Evolutionary conservation across 441 rosid genomes (phyloP), one percentile per base, ranked within the genome.

Genomic region (Omphalea diandra): DNA sequence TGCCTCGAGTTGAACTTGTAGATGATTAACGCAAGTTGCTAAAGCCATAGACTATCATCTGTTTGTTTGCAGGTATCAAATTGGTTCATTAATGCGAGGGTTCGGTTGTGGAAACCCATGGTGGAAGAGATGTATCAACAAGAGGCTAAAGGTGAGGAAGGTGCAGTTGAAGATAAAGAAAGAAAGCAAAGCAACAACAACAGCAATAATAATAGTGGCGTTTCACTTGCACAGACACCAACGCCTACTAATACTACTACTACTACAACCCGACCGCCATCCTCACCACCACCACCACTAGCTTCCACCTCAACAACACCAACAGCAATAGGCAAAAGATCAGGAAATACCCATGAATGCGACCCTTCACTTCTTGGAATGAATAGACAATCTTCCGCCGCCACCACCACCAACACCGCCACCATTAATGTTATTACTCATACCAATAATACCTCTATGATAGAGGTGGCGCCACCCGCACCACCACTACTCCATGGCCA

Each of bases 81-180:
- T 73, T 91, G 98, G 98, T 94, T 91, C 87, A 94, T 94, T 41
- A 94, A 94, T 76, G 98, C 97, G 24, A 94, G 98, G 87, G 97
- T 94, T 43, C 83, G 98, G 63, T 82, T 94, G 83, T 94, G 98
- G 98, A 94, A 94, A 76, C 98, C 98, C 57, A 91, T 94, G 98
- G 97, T 94, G 49, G 98, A 94, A 78, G 98, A 94, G 54, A 94
- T 94, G 97, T 94, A 94, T 80, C 97, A 94, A 75, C 90, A 87
- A 82, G 97, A 94, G 56, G 32, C 80, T 29, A 91, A 86, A 80
- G 91, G 85, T 10, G 81, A 76, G 1, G 80, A 65, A 9, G 69
- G 36, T 32, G 65, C 57, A 8, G 73, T 52, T n/a, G 70, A 64
- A 57, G 84, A 80, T 20, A 75, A 73, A 75, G 81, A 83, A 66